Percentiles rank a stretch among this genome's conserved stretches.
These are phyloP conservation scores for Ophiostoma tasmaniense DNA, from an alignment of 2,329 filamentous ascomycete genomes.

Conservation along the genomic window DNA sequence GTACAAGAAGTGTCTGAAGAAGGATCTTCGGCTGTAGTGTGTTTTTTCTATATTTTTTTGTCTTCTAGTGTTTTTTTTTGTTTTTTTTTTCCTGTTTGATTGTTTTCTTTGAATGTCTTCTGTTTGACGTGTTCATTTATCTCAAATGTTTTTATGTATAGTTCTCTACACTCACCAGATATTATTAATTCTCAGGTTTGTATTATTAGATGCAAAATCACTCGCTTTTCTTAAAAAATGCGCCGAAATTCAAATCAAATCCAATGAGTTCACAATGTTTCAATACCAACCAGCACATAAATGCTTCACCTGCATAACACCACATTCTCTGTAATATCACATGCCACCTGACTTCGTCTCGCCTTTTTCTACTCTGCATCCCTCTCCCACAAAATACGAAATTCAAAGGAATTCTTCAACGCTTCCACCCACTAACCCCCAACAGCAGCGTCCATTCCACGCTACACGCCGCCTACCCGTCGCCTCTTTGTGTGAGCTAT, in stretches of 20 bases:
- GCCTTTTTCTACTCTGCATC: background rate
- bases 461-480: background rate
- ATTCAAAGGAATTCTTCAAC: background rate
- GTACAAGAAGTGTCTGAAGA: constrained; percentile 8
- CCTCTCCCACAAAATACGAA: background rate
- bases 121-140: background rate
- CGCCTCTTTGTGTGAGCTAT: background rate
- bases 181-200: no score
- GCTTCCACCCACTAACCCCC: background rate
- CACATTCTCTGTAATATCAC: background rate
- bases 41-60: background rate
- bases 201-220: no score
- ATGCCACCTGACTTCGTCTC: background rate
- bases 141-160: background rate
- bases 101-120: background rate
- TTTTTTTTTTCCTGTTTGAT: background rate
- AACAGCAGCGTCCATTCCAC: background rate
- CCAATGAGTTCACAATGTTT: no score
- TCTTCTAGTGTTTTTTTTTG: background rate
- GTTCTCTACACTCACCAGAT: no score
- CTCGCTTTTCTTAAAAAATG: no score
- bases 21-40: constrained; percentile 7
- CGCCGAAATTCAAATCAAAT: no score
- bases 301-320: background rate
- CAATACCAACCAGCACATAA: background rate